Evolutionary conservation across 2,329 filamentous ascomycete species (phyloP).

Genomic region (Aurifilum marmelostoma): DNA sequence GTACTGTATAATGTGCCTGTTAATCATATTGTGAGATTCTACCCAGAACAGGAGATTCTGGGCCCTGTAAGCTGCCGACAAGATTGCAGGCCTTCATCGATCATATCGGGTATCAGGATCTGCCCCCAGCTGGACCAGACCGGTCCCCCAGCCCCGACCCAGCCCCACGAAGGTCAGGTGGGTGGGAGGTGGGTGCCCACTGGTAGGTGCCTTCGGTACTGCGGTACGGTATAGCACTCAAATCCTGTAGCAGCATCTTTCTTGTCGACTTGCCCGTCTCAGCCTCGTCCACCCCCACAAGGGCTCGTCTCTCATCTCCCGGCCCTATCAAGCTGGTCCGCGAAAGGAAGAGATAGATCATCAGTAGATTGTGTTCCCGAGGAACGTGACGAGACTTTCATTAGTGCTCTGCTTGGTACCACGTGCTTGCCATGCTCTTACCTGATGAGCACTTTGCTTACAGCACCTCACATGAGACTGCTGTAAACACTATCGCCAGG

Average conservation of each 20-base stretch:
- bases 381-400: neutral
- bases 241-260: neutral
- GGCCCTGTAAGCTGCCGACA: neutral
- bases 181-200: neutral
- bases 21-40: no score
- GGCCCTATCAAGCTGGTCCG: neutral
- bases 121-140: neutral
- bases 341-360: neutral
- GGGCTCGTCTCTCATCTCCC: neutral
- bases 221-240: no score
- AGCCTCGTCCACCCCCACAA: neutral
- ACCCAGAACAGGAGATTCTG: neutral
- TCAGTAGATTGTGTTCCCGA: neutral
- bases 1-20: no score
- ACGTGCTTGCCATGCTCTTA: neutral
- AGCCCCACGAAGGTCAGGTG: neutral
- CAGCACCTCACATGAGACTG: neutral
- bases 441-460: neutral
- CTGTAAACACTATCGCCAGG: neutral
- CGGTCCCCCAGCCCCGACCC: neutral
- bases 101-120: neutral
- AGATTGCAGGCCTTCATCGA: neutral
- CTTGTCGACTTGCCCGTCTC: neutral
- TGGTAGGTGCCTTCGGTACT: neutral
- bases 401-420: neutral